Conservation (phyloP, 148 eudicot genomes). For the Polygonum aviculare region DNA sequence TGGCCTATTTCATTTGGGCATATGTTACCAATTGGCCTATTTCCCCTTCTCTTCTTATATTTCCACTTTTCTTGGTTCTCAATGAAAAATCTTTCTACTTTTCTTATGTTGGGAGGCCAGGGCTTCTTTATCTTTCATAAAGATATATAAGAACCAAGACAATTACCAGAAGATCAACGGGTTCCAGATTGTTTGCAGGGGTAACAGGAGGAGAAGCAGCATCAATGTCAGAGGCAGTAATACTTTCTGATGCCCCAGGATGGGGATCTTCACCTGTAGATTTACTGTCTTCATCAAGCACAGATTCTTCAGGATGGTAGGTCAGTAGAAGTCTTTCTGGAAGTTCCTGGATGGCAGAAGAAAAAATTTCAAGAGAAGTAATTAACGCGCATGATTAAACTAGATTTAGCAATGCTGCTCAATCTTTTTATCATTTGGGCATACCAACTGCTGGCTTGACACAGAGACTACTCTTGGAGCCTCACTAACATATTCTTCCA, state of each 20-base stretch:
- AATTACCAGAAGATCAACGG: constrained; percentile 76
- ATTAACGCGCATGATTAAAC: neutral
- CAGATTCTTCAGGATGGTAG: constrained; percentile 59
- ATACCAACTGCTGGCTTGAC: constrained; percentile 62
- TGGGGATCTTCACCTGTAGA: constrained; percentile 36
- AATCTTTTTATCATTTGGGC: constrained; percentile 6
- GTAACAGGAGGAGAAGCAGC: constrained; percentile 32
- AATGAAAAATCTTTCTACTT: neutral
- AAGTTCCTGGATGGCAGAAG: constrained; percentile 49
- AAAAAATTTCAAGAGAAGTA: neutral
- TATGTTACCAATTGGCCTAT: too few relatives aligned
- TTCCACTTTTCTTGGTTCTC: neutral
- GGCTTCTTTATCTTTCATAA: neutral
- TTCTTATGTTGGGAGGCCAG: neutral
- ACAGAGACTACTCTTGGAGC: constrained; percentile 82
- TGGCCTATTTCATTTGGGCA: neutral
- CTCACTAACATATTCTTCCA: constrained; percentile 95
- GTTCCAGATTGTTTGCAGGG: constrained; percentile 33
- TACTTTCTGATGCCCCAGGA: constrained; percentile 35
- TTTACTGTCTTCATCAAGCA: constrained; percentile 39
- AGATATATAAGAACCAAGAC: neutral
- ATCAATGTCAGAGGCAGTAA: constrained; percentile 25
- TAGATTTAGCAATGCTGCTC: neutral
- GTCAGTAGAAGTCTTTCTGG: constrained; percentile 80
- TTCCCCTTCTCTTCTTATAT: neutral